A percentile compares a stretch with the other conserved stretches of the same genome.
Evolutionary conservation across 495 filamentous ascomycete genomes (phyloP).

Genomic region (Daldinia loculata): DNA sequence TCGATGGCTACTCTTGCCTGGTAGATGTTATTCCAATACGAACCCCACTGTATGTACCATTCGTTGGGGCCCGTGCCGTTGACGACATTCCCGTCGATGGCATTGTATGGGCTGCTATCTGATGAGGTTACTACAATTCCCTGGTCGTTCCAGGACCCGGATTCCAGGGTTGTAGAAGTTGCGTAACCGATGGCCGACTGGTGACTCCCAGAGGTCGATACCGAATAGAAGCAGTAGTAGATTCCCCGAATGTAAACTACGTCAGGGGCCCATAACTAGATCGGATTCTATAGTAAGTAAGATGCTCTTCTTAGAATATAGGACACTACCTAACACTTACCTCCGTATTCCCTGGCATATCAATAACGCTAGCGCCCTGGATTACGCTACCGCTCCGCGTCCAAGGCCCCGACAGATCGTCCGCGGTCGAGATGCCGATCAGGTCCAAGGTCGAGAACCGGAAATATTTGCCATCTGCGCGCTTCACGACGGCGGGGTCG

Average conservation of each 20-base stretch:
- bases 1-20: conserved; percentile 59
- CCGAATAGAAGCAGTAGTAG: conserved; percentile 62
- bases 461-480: conserved; percentile 69
- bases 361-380: conserved; percentile 60
- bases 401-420: conserved; percentile 67
- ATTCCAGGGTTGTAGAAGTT: conserved; percentile 63
- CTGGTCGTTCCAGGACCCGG: conserved; percentile 62
- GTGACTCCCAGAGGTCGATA: conserved; percentile 65
- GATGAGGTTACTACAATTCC: conserved; percentile 53
- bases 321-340: conserved; percentile 54
- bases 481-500: conserved; percentile 61
- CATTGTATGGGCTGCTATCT: conserved; percentile 60
- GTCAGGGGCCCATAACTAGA: conserved; percentile 65
- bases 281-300: neutral
- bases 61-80: conserved; percentile 45
- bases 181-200: conserved; percentile 69
- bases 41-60: conserved; percentile 68
- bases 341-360: conserved; percentile 56
- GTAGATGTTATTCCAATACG: conserved; percentile 70
- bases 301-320: conserved; percentile 5
- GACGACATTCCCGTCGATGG: conserved; percentile 71
- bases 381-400: conserved; percentile 61
- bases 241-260: conserved; percentile 60
- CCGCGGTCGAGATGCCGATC: conserved; percentile 62
- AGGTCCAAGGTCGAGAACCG: conserved; percentile 67